phyloP scores from a whole-genome alignment of 1,284 basidiomycete genomes.

The Ceratobasidium sp. region DNA sequence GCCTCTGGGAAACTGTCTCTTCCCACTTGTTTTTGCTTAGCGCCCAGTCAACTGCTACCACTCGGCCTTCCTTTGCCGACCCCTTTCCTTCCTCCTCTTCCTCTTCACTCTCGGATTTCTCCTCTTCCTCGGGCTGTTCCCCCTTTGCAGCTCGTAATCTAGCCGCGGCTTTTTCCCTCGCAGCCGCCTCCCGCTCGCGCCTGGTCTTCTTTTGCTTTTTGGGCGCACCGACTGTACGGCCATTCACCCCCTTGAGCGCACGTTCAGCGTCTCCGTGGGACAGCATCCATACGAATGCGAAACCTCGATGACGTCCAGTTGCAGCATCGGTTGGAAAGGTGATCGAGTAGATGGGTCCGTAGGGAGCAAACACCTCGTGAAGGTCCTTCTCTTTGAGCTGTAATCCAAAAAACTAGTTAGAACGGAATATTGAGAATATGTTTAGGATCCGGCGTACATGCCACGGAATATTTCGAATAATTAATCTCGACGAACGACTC shows the following conservation, averaged over 20 bases:
- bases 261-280: conserved; percentile 84
- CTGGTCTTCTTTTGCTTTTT: conserved; percentile 66
- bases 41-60: conserved; percentile 96
- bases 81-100: conserved; percentile 50
- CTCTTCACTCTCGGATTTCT: conserved; percentile 48
- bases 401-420: conserved; percentile 41
- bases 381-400: conserved; percentile 85
- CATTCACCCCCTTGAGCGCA: conserved; percentile 86
- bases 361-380: conserved; percentile 84
- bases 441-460: conserved; percentile 46
- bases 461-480: conserved; percentile 90
- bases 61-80: conserved; percentile 60
- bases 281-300: conserved; percentile 96
- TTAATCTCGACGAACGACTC: conserved; percentile 79
- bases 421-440: background rate
- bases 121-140: conserved; percentile 49
- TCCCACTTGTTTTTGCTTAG: conserved; percentile 93
- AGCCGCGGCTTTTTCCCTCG: conserved; percentile 49
- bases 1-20: conserved; percentile 59
- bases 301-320: conserved; percentile 69
- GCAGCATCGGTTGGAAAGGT: conserved; percentile 68
- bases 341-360: conserved; percentile 87
- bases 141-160: conserved; percentile 50
- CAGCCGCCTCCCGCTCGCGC: conserved; percentile 43
- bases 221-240: conserved; percentile 61